A percentile compares a stretch with the other conserved stretches of the same genome.
These are phyloP conservation scores for Debaryomyces subglobosus DNA, from an alignment of 1,139 yeast genomes.

Conservation along the genomic window DNA sequence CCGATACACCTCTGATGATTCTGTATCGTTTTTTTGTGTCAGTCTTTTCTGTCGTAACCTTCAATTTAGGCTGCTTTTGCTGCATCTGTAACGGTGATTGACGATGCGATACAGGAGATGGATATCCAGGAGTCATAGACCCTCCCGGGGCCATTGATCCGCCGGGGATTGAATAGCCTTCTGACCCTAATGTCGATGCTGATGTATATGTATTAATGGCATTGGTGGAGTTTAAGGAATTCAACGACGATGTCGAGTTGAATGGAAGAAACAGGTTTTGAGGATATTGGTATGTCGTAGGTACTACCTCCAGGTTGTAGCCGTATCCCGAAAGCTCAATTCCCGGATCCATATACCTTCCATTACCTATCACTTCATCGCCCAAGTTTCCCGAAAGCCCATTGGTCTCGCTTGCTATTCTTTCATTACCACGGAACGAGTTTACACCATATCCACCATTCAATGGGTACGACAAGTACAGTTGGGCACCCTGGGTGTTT, in stretches of 20 bases:
- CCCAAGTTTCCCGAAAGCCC: background rate
- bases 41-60: background rate
- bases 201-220: background rate
- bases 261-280: background rate
- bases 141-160: background rate
- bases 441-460: background rate
- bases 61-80: background rate
- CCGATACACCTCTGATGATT: conserved; percentile 58
- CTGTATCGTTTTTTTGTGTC: conserved; percentile 32
- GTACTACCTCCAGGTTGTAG: background rate
- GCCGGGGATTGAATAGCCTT: background rate
- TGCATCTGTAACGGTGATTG: conserved; percentile 4
- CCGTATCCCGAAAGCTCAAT: background rate
- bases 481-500: background rate
- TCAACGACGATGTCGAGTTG: background rate
- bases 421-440: background rate
- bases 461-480: background rate
- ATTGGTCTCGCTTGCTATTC: background rate
- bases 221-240: background rate
- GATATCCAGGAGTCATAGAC: background rate
- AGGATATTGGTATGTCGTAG: background rate
- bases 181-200: background rate
- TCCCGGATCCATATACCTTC: background rate
- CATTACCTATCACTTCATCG: background rate
- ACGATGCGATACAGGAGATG: conserved; percentile 1